A percentile compares a stretch with the other conserved stretches of the same genome.
phyloP scores from a whole-genome alignment of 2,329 filamentous ascomycete species.

The Keithomyces neogunnii region DNA sequence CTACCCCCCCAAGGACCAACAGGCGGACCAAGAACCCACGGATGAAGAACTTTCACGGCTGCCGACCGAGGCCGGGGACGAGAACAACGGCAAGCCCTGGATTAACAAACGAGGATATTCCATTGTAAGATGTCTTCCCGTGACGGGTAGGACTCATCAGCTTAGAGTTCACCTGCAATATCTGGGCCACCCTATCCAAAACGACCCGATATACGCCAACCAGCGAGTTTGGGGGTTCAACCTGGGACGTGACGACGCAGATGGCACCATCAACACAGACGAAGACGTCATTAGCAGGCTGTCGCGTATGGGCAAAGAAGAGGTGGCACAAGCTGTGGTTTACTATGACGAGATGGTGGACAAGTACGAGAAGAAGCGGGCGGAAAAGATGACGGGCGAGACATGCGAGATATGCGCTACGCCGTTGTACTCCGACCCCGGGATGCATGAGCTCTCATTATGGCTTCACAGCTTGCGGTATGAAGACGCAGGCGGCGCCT shows the following conservation, averaged over 20 bases:
- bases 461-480: slow-evolving; percentile 92
- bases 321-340: slow-evolving; percentile 80
- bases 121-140: slow-evolving; percentile 85
- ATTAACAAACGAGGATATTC: slow-evolving; percentile 71
- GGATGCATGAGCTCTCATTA: slow-evolving; percentile 79
- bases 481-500: slow-evolving; percentile 71
- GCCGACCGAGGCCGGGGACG: slow-evolving; percentile 9
- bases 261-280: slow-evolving; percentile 65
- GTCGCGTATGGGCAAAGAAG: slow-evolving; percentile 85
- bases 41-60: slow-evolving; percentile 16
- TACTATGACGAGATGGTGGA: slow-evolving; percentile 94
- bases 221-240: slow-evolving; percentile 79
- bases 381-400: slow-evolving; percentile 86
- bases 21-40: background rate
- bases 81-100: slow-evolving; percentile 26
- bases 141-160: slow-evolving; percentile 92
- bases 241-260: slow-evolving; percentile 59
- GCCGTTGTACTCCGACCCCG: slow-evolving; percentile 87
- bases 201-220: slow-evolving; percentile 97
- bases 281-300: slow-evolving; percentile 84
- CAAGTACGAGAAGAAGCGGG: slow-evolving; percentile 80
- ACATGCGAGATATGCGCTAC: slow-evolving; percentile 76
- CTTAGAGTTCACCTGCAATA: slow-evolving; percentile 91
- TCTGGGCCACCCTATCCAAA: slow-evolving; percentile 88
- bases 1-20: slow-evolving; percentile 50